phyloP scores from a whole-genome alignment of 1,284 basidiomycete species.

The Apiotrichum sp. region DNA sequence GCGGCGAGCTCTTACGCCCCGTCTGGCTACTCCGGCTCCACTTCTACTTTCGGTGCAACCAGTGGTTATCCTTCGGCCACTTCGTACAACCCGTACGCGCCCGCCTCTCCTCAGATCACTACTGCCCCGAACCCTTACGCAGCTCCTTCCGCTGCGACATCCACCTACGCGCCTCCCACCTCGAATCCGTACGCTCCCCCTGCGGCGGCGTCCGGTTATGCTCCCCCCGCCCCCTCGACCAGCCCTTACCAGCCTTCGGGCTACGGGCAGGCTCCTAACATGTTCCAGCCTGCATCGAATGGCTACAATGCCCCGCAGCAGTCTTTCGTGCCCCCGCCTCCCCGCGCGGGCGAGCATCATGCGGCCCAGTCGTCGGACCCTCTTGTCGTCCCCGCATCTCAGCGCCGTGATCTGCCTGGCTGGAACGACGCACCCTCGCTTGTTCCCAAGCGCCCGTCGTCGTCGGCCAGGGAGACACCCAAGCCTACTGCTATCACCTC shows the following conservation, averaged over 20 bases:
- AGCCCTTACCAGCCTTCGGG: constrained; percentile 4
- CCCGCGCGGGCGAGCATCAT: constrained; percentile 23
- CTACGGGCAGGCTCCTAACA: constrained; percentile 3
- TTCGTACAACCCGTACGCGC: background rate
- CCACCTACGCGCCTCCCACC: constrained; percentile 13
- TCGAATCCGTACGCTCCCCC: constrained; percentile 8
- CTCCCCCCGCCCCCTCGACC: constrained; percentile 12
- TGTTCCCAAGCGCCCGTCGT: constrained; percentile 54
- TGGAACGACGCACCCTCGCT: constrained; percentile 72
- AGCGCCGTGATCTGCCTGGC: constrained; percentile 60
- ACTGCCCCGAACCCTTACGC: constrained; percentile 18
- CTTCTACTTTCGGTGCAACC: constrained; percentile 2
- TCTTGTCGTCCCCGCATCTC: constrained; percentile 39
- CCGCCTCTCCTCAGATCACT: background rate
- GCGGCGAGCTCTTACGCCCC: constrained; percentile 13
- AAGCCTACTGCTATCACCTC: constrained; percentile 71
- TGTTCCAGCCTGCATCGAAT: constrained; percentile 19
- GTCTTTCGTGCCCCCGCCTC: constrained; percentile 35
- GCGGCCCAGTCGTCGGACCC: constrained; percentile 16
- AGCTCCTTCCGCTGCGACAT: constrained; percentile 15
- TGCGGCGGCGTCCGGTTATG: constrained; percentile 13
- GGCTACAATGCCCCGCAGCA: constrained; percentile 32
- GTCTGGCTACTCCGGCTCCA: constrained; percentile 1
- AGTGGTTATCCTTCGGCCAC: background rate
- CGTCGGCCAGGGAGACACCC: constrained; percentile 47